Evolutionary conservation across 768 basidiomycete species (phyloP), one percentile per base, ranked within the genome.

Genomic region (Russula brevipes): DNA sequence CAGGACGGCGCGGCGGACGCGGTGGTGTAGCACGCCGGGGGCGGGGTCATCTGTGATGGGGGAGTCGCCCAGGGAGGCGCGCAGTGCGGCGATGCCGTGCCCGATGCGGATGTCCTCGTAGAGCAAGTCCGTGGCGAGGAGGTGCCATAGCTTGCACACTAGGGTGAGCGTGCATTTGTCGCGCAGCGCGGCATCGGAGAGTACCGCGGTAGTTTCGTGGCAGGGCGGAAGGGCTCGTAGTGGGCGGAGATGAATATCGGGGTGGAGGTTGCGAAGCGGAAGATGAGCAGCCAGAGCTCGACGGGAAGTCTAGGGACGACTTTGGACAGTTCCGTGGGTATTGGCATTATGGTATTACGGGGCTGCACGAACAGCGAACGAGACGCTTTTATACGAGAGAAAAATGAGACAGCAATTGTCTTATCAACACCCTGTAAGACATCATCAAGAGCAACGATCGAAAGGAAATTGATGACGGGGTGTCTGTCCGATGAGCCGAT

Each of bases 101-200:
- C 56, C 59, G 46, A 65, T 51, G 47, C 53, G 66, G 55, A 67
- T 49, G 54, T 67, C 66, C n/a, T 65, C 66, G 56, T 65, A 67
- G 42, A 65, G 60, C 35, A 67, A 42, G 51, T 65, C 56, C 1
- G 19, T 17, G 11, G 47, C 63, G 41, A 67, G 64, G 4, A 19
- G 14, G 17, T 47, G 57, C 66, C 66, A 67, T 19, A 54, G 60
- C 35, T 52, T 65, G 57, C 66, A 67, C 5, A 67, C 66, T 17
- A 59, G 57, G 12, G 54, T 33, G 53, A 67, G 57, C 17, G 59
- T 24, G 49, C 38, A 51, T 35, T 61, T 67, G 52, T 57, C 51
- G 47, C 44, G 30, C 5, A 67, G 30, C 4, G 64, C 44, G 4
- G 60, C 55, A 17, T 65, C 33, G 49, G 39, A 31, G 17, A 55